A percentile compares a stretch with the other conserved stretches of the same genome.
Conservation (phyloP, 108 stramenopile genomes). For the Seminavis robusta region DNA sequence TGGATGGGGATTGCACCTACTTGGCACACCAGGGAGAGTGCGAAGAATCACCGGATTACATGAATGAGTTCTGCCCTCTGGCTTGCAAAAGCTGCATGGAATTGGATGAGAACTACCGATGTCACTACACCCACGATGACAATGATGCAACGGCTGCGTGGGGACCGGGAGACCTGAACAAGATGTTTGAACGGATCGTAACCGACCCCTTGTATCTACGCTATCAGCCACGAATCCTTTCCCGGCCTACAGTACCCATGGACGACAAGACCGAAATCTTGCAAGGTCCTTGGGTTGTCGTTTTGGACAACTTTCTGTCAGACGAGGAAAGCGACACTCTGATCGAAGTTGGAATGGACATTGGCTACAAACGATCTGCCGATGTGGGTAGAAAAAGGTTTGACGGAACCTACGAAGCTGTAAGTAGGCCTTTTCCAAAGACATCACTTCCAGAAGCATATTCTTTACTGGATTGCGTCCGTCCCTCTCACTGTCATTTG, state of each 20-base stretch:
- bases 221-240: conserved; percentile 19
- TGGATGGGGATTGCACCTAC: conserved; percentile 13
- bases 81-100: conserved; percentile 68
- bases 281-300: conserved; percentile 41
- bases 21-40: conserved; percentile 39
- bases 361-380: conserved; percentile 63
- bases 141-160: conserved; percentile 29
- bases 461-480: too few relatives aligned
- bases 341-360: conserved; percentile 58
- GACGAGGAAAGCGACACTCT: conserved; percentile 65
- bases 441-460: too few relatives aligned
- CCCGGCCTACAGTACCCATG: conserved; percentile 8
- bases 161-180: conserved; percentile 57
- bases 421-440: too few relatives aligned
- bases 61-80: conserved; percentile 65
- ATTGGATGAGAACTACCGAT: conserved; percentile 53
- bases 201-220: conserved; percentile 20
- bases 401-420: conserved; percentile 36
- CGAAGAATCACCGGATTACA: conserved; percentile 34
- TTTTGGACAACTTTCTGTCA: conserved; percentile 67
- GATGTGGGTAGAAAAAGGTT: conserved; percentile 36
- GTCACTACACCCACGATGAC: conserved; percentile 43
- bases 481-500: conserved; percentile 2
- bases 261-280: neutral
- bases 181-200: conserved; percentile 60